Evolutionary conservation across 2,329 filamentous ascomycete genomes (phyloP).

Genomic region (Cephalotrichum gorgonifer): DNA sequence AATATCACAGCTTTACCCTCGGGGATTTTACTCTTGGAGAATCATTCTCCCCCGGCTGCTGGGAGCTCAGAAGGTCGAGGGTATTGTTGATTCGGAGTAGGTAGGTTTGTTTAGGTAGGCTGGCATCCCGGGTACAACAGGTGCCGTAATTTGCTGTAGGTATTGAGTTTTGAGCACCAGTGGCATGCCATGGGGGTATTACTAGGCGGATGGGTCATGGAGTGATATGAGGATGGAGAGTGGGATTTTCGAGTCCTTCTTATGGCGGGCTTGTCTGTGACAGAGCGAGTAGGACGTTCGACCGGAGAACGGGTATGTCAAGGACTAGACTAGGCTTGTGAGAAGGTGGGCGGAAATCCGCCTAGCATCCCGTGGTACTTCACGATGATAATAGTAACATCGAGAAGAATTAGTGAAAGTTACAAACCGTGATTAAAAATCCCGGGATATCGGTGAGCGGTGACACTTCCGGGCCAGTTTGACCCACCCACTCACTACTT

Average conservation of each 20-base stretch:
- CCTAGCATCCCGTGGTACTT: no score
- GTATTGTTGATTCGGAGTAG: slow-evolving; percentile 18
- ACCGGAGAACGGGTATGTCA: no score
- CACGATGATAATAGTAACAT: no score
- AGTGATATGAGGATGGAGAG: slow-evolving; percentile 8
- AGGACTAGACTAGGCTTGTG: no score
- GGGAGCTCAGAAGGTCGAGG: slow-evolving; percentile 10
- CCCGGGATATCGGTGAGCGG: no score
- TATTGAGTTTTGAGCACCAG: slow-evolving; percentile 9
- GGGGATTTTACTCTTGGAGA: slow-evolving; percentile 15
- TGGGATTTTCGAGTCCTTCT: slow-evolving; percentile 8
- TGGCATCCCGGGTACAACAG: slow-evolving; percentile 22
- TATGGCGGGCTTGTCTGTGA: slow-evolving; percentile 5
- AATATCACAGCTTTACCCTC: slow-evolving; percentile 17
- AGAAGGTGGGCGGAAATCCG: no score
- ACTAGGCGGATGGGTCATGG: slow-evolving; percentile 12
- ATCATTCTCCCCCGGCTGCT: slow-evolving; percentile 12
- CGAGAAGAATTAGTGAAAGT: no score
- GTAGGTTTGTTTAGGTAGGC: no score
- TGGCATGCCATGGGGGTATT: slow-evolving; percentile 10
- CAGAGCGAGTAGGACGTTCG: no score
- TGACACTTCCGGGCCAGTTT: no score
- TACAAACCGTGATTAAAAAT: no score
- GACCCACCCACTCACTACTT: no score
- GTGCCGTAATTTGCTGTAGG: slow-evolving; percentile 15